These are phyloP conservation scores for Corylus heterophylla DNA, from an alignment of 306 rosid species.

Conservation along the genomic window DNA sequence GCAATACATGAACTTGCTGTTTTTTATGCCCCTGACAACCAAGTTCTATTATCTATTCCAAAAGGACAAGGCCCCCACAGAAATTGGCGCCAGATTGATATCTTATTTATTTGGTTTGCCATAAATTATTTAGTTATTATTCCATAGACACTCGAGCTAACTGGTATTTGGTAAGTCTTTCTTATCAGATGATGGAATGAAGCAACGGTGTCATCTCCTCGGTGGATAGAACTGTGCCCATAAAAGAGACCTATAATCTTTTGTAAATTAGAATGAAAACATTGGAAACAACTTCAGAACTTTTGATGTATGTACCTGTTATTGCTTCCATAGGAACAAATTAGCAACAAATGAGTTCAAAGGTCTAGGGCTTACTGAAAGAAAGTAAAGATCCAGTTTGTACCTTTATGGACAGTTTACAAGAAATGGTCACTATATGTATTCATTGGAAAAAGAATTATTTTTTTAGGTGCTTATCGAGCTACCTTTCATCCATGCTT, in stretches of 20 bases:
- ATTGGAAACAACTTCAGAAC: not conserved
- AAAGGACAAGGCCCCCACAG: no score
- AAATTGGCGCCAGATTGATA: no score
- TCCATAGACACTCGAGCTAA: no score
- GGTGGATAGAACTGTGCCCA: not conserved
- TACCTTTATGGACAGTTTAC: slow-evolving; percentile 12
- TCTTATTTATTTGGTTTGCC: no score
- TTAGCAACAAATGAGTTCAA: not conserved
- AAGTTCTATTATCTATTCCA: no score
- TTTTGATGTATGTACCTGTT: slow-evolving; percentile 16
- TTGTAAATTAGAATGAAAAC: not conserved
- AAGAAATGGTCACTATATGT: slow-evolving; percentile 19
- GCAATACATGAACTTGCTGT: no score
- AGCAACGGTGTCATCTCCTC: not conserved
- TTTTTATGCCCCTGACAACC: no score
- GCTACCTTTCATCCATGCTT: slow-evolving; percentile 18
- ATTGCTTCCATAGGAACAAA: slow-evolving; percentile 1
- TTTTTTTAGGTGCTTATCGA: slow-evolving; percentile 21
- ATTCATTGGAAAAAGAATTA: slow-evolving; percentile 32
- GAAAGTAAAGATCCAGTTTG: slow-evolving; percentile 1
- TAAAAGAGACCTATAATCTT: not conserved
- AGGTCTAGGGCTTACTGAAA: slow-evolving; percentile 11
- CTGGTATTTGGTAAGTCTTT: no score
- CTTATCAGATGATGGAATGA: no score
- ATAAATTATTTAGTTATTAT: no score